Conservation (phyloP, 257 asterid genomes). For the Cinchona pubescens region DNA sequence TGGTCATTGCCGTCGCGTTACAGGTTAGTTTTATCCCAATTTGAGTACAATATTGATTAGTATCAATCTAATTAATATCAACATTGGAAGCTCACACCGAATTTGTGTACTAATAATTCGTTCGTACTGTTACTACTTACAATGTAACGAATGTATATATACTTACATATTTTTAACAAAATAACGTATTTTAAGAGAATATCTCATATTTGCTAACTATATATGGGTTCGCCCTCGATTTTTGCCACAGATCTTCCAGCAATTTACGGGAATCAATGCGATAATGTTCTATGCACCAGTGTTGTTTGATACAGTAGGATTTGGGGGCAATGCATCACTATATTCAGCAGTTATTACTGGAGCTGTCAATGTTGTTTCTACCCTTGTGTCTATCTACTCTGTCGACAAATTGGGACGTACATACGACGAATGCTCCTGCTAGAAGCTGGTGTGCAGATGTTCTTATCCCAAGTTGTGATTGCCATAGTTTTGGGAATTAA, state of each 20-base stretch:
- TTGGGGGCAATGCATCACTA: slow-evolving; percentile 61
- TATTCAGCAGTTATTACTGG: slow-evolving; percentile 85
- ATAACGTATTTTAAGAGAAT: too few relatives aligned
- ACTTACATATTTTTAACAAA: too few relatives aligned
- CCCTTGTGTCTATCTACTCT: slow-evolving; percentile 72
- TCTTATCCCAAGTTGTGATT: slow-evolving; percentile 54
- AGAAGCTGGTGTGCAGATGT: slow-evolving; percentile 88
- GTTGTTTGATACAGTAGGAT: slow-evolving; percentile 69
- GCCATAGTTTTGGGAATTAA: slow-evolving; percentile 63
- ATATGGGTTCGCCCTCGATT: too few relatives aligned
- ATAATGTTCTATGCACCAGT: slow-evolving; percentile 95
- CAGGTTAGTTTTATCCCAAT: slow-evolving; percentile 39
- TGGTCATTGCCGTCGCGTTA: slow-evolving; percentile 61
- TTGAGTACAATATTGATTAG: neutral
- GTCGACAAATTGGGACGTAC: slow-evolving; percentile 79
- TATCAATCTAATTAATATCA: too few relatives aligned
- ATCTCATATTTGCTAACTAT: too few relatives aligned
- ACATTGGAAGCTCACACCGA: too few relatives aligned
- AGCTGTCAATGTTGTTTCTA: slow-evolving; percentile 73
- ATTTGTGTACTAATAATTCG: too few relatives aligned
- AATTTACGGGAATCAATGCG: slow-evolving; percentile 83
- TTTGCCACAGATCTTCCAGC: slow-evolving; percentile 64
- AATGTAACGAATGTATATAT: too few relatives aligned
- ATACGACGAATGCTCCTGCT: slow-evolving; percentile 59
- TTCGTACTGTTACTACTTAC: too few relatives aligned